Conservation (phyloP, 495 filamentous ascomycete species). For the Penicillium macrosclerotiorum region DNA sequence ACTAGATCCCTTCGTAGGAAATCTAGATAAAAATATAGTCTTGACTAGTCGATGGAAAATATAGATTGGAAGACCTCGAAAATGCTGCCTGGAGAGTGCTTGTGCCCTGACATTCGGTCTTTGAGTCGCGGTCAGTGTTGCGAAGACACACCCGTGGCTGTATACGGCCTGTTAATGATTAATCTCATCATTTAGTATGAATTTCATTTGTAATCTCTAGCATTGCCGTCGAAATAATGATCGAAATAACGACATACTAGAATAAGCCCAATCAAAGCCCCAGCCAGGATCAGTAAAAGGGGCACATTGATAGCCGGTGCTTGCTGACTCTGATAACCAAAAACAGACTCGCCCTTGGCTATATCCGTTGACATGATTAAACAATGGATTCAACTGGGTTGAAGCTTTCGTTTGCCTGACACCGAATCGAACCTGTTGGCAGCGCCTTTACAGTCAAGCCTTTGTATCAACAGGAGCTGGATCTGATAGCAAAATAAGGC, state of each 20-base stretch:
- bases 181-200: background rate
- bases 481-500: background rate
- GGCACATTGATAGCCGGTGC: background rate
- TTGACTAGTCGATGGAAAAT: conserved; percentile 6
- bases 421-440: background rate
- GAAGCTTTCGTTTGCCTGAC: background rate
- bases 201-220: background rate
- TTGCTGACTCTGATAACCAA: background rate
- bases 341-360: background rate
- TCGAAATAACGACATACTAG: background rate
- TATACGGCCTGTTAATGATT: background rate
- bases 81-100: background rate
- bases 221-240: background rate
- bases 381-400: background rate
- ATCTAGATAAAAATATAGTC: background rate
- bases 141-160: background rate
- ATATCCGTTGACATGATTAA: background rate
- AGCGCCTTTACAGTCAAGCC: background rate
- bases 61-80: conserved; percentile 10
- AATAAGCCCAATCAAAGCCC: background rate
- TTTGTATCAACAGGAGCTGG: background rate
- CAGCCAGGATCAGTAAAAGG: background rate
- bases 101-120: background rate
- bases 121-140: background rate
- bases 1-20: background rate